A percentile compares a stretch with the other conserved stretches of the same genome.
These are phyloP conservation scores for Yarrowia divulgata DNA, from an alignment of 805 yeast genomes.

Conservation along the genomic window DNA sequence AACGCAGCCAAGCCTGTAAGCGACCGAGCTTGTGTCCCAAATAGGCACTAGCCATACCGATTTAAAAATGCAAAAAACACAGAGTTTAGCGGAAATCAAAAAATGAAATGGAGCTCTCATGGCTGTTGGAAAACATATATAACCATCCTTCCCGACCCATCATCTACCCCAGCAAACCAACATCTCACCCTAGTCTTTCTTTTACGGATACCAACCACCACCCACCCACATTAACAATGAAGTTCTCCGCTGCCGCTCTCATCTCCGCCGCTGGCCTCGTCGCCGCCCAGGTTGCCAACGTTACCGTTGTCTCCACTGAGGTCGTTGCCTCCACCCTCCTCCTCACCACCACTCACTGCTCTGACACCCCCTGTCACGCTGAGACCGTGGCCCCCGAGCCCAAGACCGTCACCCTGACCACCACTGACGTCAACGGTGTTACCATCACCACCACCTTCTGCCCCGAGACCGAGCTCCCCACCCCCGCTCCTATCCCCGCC, in stretches of 20 bases:
- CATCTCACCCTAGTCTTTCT: conserved; percentile 39
- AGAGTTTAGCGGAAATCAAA: neutral
- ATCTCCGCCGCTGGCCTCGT: conserved; percentile 33
- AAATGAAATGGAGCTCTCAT: neutral
- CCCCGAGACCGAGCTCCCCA: conserved; percentile 38
- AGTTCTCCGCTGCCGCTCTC: conserved; percentile 31
- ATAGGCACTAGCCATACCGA: conserved; percentile 32
- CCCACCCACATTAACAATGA: conserved; percentile 28
- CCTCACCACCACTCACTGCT: conserved; percentile 37
- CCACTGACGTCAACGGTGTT: conserved; percentile 36
- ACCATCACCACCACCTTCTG: conserved; percentile 40
- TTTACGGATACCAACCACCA: conserved; percentile 22
- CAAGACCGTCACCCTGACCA: conserved; percentile 37
- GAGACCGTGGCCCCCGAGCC: conserved; percentile 33
- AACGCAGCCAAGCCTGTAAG: conserved; percentile 37
- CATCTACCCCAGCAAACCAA: neutral
- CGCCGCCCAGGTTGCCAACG: conserved; percentile 36
- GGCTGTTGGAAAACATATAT: conserved; percentile 13
- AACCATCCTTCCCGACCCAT: neutral
- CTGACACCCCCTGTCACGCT: conserved; percentile 37
- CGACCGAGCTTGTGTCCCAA: conserved; percentile 28
- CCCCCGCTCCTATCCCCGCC: conserved; percentile 25
- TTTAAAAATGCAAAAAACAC: conserved; percentile 13
- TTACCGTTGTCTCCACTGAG: conserved; percentile 32
- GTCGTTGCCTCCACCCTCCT: conserved; percentile 11